Evolutionary conservation across 352 stramenopile species (phyloP).

Genomic region (Pythium dissimile): DNA sequence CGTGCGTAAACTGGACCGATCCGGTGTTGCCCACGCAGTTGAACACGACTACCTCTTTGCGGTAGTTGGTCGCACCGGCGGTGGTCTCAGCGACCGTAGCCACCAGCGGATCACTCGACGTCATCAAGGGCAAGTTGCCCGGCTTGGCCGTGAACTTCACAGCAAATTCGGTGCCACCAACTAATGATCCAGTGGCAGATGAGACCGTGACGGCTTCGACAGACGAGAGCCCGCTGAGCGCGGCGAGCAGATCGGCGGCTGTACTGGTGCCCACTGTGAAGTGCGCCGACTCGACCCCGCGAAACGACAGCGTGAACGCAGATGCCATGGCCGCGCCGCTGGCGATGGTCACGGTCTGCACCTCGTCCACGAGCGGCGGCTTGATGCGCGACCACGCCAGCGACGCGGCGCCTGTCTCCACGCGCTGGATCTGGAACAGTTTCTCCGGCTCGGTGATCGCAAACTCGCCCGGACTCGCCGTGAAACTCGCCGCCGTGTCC

Average conservation of each 20-base stretch:
- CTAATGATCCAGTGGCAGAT: conserved; percentile 18
- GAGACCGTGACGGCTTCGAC: conserved; percentile 46
- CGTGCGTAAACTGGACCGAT: conserved; percentile 33
- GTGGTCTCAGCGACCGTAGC: conserved; percentile 29
- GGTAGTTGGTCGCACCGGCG: conserved; percentile 49
- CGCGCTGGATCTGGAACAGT: conserved; percentile 49
- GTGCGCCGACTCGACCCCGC: conserved; percentile 26
- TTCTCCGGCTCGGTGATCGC: conserved; percentile 47
- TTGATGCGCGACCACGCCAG: conserved; percentile 54
- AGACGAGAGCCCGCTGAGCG: conserved; percentile 36
- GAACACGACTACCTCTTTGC: conserved; percentile 66
- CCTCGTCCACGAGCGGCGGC: conserved; percentile 26
- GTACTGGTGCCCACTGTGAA: conserved; percentile 41
- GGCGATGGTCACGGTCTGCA: conserved; percentile 46
- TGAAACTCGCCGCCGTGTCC: conserved; percentile 59
- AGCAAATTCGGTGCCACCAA: conserved; percentile 23
- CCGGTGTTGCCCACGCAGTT: conserved; percentile 34
- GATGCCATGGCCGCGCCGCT: conserved; percentile 8
- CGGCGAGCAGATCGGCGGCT: conserved; percentile 22
- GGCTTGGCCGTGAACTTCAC: conserved; percentile 60
- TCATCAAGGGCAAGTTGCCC: conserved; percentile 43
- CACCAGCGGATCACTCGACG: neutral
- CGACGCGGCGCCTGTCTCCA: conserved; percentile 48
- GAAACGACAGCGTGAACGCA: conserved; percentile 56
- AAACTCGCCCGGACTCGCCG: conserved; percentile 38